Evolutionary conservation across 192 early-diverging fungal species (phyloP).

Genomic region (Backusella macrospora): DNA sequence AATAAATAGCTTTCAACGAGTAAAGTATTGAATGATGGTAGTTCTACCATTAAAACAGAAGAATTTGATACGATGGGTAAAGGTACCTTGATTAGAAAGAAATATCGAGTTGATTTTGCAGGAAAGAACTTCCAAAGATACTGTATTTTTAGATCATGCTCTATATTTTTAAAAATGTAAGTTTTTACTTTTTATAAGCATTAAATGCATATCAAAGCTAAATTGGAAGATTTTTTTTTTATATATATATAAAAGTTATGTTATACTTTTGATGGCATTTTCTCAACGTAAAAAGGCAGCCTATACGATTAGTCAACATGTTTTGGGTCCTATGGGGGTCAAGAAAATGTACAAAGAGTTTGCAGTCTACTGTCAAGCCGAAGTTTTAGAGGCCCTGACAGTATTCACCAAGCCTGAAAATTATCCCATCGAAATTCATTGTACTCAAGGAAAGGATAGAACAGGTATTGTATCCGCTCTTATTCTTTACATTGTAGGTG

Average conservation of each 20-base stretch:
- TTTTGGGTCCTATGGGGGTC: constrained; percentile 43
- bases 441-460: constrained; percentile 72
- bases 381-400: constrained; percentile 50
- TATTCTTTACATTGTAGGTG: constrained; percentile 52
- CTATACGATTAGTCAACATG: constrained; percentile 31
- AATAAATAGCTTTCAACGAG: background rate
- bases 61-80: background rate
- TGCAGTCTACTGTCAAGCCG: constrained; percentile 36
- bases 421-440: constrained; percentile 66
- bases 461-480: constrained; percentile 65
- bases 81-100: constrained; percentile 14
- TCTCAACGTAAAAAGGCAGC: constrained; percentile 33
- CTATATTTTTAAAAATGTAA: constrained; percentile 31
- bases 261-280: constrained; percentile 34
- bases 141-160: constrained; percentile 23
- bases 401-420: constrained; percentile 56
- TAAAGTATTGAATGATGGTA: background rate
- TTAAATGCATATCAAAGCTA: background rate
- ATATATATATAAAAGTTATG: constrained; percentile 27
- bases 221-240: no score
- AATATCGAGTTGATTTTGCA: constrained; percentile 32
- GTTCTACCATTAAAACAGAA: background rate
- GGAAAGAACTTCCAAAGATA: constrained; percentile 32
- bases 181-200: background rate
- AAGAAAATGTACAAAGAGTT: constrained; percentile 48